Conservation (phyloP, 2,329 filamentous ascomycete genomes). For the Neophaeococcomyces aloes region DNA sequence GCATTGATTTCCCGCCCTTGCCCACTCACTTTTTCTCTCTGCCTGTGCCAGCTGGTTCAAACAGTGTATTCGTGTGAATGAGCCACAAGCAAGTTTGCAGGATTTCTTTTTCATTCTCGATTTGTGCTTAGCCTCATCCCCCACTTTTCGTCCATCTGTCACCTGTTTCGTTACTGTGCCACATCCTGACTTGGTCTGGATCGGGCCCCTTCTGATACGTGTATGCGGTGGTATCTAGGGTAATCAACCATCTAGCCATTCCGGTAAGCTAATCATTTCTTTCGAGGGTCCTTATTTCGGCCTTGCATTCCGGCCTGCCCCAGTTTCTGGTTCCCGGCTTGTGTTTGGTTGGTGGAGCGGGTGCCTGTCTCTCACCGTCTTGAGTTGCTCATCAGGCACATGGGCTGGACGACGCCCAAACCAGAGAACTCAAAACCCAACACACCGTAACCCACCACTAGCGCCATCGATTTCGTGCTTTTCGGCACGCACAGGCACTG, state of each 20-base stretch:
- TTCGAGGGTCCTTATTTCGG: slow-evolving; percentile 3
- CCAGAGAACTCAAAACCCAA: slow-evolving; percentile 4
- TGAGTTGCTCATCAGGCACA: slow-evolving; percentile 7
- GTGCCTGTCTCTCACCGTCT: slow-evolving; percentile 4
- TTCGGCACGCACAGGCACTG: slow-evolving; percentile 1
- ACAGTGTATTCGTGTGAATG: slow-evolving; percentile 2
- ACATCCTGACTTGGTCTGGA: slow-evolving; percentile 7
- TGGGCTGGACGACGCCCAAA: slow-evolving; percentile 1
- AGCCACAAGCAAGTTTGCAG: neutral
- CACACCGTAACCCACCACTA: slow-evolving; percentile 9
- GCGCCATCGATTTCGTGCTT: slow-evolving; percentile 8
- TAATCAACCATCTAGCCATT: slow-evolving; percentile 7
- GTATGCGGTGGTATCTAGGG: slow-evolving; percentile 2
- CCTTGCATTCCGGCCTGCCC: slow-evolving; percentile 3
- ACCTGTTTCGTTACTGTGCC: slow-evolving; percentile 6
- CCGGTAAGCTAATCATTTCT: slow-evolving; percentile 8
- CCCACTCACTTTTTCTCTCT: neutral
- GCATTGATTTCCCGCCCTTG: slow-evolving; percentile 4
- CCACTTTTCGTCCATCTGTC: slow-evolving; percentile 6
- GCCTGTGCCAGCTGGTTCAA: slow-evolving; percentile 3
- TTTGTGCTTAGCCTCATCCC: slow-evolving; percentile 7
- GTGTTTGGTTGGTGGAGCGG: slow-evolving; percentile 7
- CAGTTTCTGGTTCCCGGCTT: slow-evolving; percentile 1
- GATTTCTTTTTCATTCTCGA: slow-evolving; percentile 3
- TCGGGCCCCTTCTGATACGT: slow-evolving; percentile 5